A percentile compares a stretch with the other conserved stretches of the same genome.
phyloP scores from a whole-genome alignment of 2,329 filamentous ascomycete genomes.

The Phaeosphaeria sp. region DNA sequence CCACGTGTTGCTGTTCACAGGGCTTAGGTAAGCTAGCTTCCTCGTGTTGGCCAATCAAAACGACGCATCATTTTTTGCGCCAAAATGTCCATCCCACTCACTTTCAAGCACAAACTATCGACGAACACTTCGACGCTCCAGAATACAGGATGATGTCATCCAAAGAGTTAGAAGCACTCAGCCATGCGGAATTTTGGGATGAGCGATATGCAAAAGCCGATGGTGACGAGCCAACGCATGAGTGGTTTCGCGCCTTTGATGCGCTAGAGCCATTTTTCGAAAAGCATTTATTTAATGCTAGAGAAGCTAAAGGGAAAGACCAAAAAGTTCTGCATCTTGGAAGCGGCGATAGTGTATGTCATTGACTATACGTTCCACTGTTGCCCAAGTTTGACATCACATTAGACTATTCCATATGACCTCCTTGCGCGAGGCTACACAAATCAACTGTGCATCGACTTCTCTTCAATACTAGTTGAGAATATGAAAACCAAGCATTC shows the following conservation, averaged over 20 bases:
- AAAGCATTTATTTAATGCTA: constrained; percentile 50
- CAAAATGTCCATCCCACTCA: no score
- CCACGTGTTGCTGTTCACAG: no score
- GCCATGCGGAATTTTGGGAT: constrained; percentile 56
- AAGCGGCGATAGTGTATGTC: constrained; percentile 62
- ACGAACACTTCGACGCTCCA: no score
- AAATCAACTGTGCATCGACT: constrained; percentile 63
- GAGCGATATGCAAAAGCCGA: constrained; percentile 52
- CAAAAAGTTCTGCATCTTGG: constrained; percentile 62
- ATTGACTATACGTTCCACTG: no score
- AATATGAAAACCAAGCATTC: constrained; percentile 58
- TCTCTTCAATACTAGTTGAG: constrained; percentile 61
- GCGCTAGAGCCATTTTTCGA: constrained; percentile 59
- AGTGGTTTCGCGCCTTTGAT: constrained; percentile 62
- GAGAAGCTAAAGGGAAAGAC: constrained; percentile 41
- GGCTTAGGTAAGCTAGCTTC: no score
- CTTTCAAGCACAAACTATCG: no score
- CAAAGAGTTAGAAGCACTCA: background rate
- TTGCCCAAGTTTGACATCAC: constrained; percentile 8
- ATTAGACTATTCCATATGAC: constrained; percentile 61
- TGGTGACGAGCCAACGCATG: constrained; percentile 54
- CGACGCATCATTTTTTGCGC: no score
- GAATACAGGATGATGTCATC: background rate
- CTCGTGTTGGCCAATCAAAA: no score
- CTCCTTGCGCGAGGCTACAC: constrained; percentile 57